A percentile compares a stretch with the other conserved stretches of the same genome.
These are phyloP conservation scores for Chenopodium quinoa DNA, from an alignment of 148 eudicot species.

Conservation along the genomic window DNA sequence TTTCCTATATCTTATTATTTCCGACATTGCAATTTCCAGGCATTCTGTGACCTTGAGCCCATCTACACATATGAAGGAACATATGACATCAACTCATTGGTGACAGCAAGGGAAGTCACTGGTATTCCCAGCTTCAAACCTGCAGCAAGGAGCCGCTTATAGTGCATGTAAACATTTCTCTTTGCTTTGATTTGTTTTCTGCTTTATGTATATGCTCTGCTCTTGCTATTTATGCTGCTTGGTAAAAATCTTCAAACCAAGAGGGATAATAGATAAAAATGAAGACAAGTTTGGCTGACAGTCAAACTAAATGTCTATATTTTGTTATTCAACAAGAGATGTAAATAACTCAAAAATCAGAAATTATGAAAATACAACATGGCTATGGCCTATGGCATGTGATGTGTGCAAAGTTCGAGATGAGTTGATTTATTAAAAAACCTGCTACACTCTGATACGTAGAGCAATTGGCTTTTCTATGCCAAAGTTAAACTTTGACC, in stretches of 20 bases:
- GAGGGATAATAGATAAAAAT: not conserved
- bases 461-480: too few species aligned
- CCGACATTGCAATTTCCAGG: constrained; percentile 39
- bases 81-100: constrained; percentile 86
- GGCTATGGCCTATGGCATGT: not conserved
- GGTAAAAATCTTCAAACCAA: not conserved
- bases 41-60: constrained; percentile 89
- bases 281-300: not conserved
- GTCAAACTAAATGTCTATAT: not conserved
- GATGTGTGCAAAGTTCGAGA: not conserved
- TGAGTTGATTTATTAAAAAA: not conserved
- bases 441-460: not conserved
- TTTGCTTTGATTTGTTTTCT: constrained; percentile 7
- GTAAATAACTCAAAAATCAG: not conserved
- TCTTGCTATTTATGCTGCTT: not conserved
- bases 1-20: not conserved
- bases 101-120: constrained; percentile 80
- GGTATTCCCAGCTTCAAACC: constrained; percentile 89
- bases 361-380: not conserved
- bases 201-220: not conserved
- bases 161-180: constrained; percentile 15
- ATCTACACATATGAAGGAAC: constrained; percentile 94
- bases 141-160: constrained; percentile 67
- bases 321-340: not conserved
- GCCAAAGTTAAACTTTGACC: too few species aligned